These are phyloP conservation scores for Coemansia sp. DNA, from an alignment of 192 early-diverging fungal species.

Conservation along the genomic window DNA sequence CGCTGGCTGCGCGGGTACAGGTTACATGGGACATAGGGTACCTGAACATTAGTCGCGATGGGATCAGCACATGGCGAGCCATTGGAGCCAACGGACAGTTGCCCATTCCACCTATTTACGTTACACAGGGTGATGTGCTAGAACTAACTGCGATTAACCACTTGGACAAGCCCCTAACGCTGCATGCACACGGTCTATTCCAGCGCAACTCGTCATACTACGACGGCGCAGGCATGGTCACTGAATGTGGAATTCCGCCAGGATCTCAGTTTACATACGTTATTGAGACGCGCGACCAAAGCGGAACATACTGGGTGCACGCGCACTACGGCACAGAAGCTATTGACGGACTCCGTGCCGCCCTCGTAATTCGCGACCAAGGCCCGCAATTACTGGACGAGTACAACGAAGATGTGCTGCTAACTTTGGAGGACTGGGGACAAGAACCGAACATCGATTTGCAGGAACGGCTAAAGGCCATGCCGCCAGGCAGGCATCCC, in stretches of 20 bases:
- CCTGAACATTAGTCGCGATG: conserved; percentile 63
- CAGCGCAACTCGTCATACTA: conserved; percentile 65
- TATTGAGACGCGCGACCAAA: conserved; percentile 57
- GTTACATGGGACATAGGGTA: conserved; percentile 69
- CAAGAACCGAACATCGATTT: conserved; percentile 19
- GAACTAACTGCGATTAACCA: conserved; percentile 52
- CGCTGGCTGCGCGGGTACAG: conserved; percentile 7
- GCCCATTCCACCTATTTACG: conserved; percentile 52
- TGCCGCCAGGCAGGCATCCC: conserved; percentile 17
- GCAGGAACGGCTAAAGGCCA: conserved; percentile 60
- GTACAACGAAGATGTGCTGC: conserved; percentile 66
- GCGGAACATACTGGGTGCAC: conserved; percentile 84
- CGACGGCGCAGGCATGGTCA: conserved; percentile 68
- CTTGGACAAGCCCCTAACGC: conserved; percentile 58
- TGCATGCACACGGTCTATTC: conserved; percentile 79
- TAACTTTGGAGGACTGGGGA: conserved; percentile 67
- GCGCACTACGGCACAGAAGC: conserved; percentile 69
- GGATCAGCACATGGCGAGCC: conserved; percentile 57
- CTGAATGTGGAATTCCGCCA: conserved; percentile 74
- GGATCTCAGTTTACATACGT: conserved; percentile 66
- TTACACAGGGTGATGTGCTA: conserved; percentile 22
- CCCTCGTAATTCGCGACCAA: conserved; percentile 64
- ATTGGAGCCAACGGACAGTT: conserved; percentile 64
- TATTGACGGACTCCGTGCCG: conserved; percentile 72
- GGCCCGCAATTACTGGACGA: conserved; percentile 30